A percentile compares a stretch with the other conserved stretches of the same genome.
Evolutionary conservation across 345 rosid genomes (phyloP).

Genomic region (Conringia planisiliqua): DNA sequence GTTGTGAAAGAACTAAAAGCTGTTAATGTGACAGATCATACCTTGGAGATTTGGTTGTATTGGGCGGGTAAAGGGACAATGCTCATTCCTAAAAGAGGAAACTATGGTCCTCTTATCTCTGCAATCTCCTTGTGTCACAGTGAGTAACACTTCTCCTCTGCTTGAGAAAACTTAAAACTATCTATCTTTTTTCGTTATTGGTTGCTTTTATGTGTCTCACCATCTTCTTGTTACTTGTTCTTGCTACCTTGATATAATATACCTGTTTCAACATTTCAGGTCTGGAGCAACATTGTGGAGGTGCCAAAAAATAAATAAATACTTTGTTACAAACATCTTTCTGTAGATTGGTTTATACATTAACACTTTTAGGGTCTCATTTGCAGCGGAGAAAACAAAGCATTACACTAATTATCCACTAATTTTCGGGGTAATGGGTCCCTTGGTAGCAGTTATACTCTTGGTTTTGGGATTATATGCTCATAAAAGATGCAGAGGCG

Average conservation of each 20-base stretch:
- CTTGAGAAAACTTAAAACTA: not conserved
- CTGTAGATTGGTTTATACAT: not conserved
- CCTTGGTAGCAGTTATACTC: not conserved
- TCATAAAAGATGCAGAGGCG: constrained; percentile 17
- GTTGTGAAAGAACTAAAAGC: not conserved
- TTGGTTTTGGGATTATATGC: constrained; percentile 31
- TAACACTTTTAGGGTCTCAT: not conserved
- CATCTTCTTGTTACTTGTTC: not conserved
- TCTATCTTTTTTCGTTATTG: not conserved
- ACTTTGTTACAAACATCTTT: not conserved
- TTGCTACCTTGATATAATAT: not conserved
- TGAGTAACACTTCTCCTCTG: constrained; percentile 9
- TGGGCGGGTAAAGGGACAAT: constrained; percentile 59
- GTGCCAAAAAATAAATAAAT: not conserved
- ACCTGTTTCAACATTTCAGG: constrained; percentile 1
- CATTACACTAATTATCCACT: not conserved
- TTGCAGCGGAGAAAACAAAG: constrained; percentile 16
- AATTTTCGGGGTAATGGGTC: not conserved
- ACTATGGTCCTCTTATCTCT: constrained; percentile 63
- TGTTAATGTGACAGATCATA: constrained; percentile 30
- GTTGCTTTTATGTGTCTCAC: not conserved
- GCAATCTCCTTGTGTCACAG: constrained; percentile 52
- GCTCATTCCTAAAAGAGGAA: constrained; percentile 38
- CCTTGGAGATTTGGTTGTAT: constrained; percentile 48
- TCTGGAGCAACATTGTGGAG: constrained; percentile 16